Evolutionary conservation across 805 yeast genomes (phyloP).

Genomic region (Jamesozyma jinghongensis): DNA sequence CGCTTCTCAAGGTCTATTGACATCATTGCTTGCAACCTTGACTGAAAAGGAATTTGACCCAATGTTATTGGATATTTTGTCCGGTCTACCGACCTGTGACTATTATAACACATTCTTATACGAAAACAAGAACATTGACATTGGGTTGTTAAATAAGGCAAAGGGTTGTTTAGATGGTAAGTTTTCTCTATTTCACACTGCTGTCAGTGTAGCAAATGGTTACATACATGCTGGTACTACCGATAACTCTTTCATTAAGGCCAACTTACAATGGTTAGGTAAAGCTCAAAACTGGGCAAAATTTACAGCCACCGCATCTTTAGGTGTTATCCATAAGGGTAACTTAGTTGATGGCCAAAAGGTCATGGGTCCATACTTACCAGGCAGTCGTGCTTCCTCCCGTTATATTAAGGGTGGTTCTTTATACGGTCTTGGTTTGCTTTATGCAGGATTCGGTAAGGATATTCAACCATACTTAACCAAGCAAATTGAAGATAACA

Average conservation of each 20-base stretch:
- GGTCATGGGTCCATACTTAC: conserved; percentile 82
- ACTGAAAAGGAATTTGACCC: conserved; percentile 26
- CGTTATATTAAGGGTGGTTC: conserved; percentile 95
- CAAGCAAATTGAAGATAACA: conserved; percentile 57
- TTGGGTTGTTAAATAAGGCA: conserved; percentile 69
- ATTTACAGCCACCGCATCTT: conserved; percentile 94
- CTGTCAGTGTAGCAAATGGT: conserved; percentile 90
- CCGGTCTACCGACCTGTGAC: conserved; percentile 93
- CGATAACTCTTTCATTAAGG: conserved; percentile 83
- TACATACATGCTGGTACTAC: conserved; percentile 95
- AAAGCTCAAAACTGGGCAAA: conserved; percentile 99
- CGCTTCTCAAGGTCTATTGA: conserved; percentile 82
- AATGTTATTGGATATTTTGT: conserved; percentile 58
- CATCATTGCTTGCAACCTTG: conserved; percentile 40
- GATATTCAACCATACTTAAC: conserved; percentile 76
- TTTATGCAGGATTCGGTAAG: conserved; percentile 93
- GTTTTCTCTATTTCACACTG: conserved; percentile 89
- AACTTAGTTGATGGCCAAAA: conserved; percentile 84
- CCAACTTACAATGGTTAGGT: conserved; percentile 90
- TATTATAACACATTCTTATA: conserved; percentile 78
- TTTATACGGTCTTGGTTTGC: conserved; percentile 82
- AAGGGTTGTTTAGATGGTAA: conserved; percentile 80
- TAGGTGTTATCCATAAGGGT: conserved; percentile 95
- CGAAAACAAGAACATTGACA: conserved; percentile 81
- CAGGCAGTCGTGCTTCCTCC: conserved; percentile 59